A percentile compares a stretch with the other conserved stretches of the same genome.
phyloP scores from a whole-genome alignment of 345 rosid genomes.

The Eucalyptus tenuipes region DNA sequence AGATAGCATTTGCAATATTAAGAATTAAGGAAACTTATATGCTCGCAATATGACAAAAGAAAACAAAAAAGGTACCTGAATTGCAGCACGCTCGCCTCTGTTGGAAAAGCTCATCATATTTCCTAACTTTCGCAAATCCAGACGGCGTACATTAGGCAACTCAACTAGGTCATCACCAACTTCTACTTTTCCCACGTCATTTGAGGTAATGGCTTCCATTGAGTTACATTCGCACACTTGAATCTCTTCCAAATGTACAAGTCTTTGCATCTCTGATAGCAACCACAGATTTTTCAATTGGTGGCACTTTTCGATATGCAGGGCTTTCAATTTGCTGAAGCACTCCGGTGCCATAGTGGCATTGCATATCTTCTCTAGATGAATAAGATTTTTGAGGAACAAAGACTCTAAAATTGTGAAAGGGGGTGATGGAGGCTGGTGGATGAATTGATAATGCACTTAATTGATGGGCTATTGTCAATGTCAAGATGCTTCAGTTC shows the following conservation, averaged over 20 bases:
- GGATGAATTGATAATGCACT: neutral
- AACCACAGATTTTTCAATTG: neutral
- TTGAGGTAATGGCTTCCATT: fast-evolving
- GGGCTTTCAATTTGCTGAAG: fast-evolving
- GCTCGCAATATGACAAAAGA: fast-evolving
- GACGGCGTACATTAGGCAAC: too few relatives aligned
- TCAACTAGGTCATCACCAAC: too few relatives aligned
- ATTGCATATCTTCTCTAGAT: fast-evolving
- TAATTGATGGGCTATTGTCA: neutral
- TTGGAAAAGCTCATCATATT: neutral
- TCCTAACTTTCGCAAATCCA: too few relatives aligned
- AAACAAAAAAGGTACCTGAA: neutral
- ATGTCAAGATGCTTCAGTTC: neutral
- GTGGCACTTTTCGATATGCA: neutral
- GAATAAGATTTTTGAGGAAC: neutral
- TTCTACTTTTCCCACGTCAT: fast-evolving
- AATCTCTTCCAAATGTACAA: neutral
- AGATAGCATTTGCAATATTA: neutral
- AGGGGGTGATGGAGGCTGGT: fast-evolving
- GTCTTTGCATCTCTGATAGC: neutral
- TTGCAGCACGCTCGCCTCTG: fast-evolving
- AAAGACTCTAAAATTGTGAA: neutral
- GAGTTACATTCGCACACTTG: fast-evolving
- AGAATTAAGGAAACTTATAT: neutral
- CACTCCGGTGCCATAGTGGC: fast-evolving